These are phyloP conservation scores for Jimgerdemannia flammicorona DNA, from an alignment of 192 early-diverging fungal species.

Conservation along the genomic window DNA sequence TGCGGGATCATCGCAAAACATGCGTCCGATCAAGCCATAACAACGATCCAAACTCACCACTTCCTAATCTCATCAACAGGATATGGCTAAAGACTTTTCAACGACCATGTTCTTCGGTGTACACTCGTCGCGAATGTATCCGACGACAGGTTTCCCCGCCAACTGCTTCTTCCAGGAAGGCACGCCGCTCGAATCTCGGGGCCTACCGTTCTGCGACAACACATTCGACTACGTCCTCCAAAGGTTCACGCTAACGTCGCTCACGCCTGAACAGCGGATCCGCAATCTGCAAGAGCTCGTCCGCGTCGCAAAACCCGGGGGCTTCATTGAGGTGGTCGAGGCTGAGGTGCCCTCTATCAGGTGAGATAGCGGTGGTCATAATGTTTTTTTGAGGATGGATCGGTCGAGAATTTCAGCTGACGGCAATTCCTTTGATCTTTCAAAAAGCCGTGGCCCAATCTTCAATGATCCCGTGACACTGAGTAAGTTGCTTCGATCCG, in stretches of 20 bases:
- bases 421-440: too few species aligned
- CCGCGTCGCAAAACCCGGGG: slow-evolving; percentile 13
- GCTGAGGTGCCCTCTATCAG: background rate
- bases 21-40: too few species aligned
- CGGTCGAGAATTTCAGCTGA: too few species aligned
- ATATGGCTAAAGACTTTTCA: background rate
- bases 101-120: background rate
- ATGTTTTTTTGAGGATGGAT: too few species aligned
- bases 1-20: too few species aligned
- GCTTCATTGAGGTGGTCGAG: slow-evolving; percentile 4
- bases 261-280: slow-evolving; percentile 1
- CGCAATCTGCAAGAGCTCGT: slow-evolving; percentile 6
- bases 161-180: background rate
- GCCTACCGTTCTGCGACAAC: slow-evolving; percentile 2
- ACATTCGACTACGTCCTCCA: slow-evolving; percentile 20
- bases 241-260: background rate
- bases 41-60: background rate
- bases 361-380: background rate
- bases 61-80: background rate
- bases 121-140: background rate
- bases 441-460: too few species aligned
- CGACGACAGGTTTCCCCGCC: background rate
- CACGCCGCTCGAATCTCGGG: background rate
- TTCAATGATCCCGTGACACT: too few species aligned
- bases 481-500: too few species aligned